A percentile compares a stretch with the other conserved stretches of the same genome.
Conservation (phyloP, 805 yeast species). For the Lipomyces starkeyi region DNA sequence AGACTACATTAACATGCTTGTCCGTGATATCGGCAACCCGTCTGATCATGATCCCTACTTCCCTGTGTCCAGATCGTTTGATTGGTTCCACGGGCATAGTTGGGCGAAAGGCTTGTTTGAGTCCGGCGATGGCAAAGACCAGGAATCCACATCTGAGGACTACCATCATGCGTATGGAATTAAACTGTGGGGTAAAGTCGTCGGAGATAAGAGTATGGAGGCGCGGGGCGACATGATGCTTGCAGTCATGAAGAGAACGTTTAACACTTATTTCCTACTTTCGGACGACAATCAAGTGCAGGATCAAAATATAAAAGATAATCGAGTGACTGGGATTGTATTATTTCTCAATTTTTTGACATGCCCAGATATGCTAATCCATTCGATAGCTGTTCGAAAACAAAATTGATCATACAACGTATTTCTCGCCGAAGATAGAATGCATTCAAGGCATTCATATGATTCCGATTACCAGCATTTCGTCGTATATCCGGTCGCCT, state of each 20-base stretch:
- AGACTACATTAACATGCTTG: slow-evolving; percentile 63
- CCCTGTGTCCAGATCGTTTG: slow-evolving; percentile 70
- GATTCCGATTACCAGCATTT: slow-evolving; percentile 72
- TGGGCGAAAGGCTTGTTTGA: slow-evolving; percentile 74
- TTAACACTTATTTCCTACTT: slow-evolving; percentile 63
- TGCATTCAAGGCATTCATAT: slow-evolving; percentile 81
- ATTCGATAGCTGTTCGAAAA: slow-evolving; percentile 59
- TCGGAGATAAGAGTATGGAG: slow-evolving; percentile 58
- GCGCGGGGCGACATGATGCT: slow-evolving; percentile 64
- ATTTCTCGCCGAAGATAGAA: slow-evolving; percentile 65
- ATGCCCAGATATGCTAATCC: no score
- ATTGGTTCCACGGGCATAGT: slow-evolving; percentile 75
- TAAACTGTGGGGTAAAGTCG: slow-evolving; percentile 71
- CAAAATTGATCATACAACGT: slow-evolving; percentile 74
- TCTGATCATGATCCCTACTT: slow-evolving; percentile 58
- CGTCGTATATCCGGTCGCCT: slow-evolving; percentile 61
- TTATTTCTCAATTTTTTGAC: background rate
- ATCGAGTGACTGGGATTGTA: slow-evolving; percentile 69
- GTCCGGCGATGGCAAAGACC: slow-evolving; percentile 71
- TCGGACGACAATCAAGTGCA: slow-evolving; percentile 55
- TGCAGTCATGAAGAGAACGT: slow-evolving; percentile 59
- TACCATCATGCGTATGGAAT: slow-evolving; percentile 71
- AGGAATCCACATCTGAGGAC: slow-evolving; percentile 75
- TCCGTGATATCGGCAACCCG: slow-evolving; percentile 74
- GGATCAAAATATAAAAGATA: slow-evolving; percentile 58